Conservation (phyloP, 768 basidiomycete genomes). For the Mrakia blollopis region DNA sequence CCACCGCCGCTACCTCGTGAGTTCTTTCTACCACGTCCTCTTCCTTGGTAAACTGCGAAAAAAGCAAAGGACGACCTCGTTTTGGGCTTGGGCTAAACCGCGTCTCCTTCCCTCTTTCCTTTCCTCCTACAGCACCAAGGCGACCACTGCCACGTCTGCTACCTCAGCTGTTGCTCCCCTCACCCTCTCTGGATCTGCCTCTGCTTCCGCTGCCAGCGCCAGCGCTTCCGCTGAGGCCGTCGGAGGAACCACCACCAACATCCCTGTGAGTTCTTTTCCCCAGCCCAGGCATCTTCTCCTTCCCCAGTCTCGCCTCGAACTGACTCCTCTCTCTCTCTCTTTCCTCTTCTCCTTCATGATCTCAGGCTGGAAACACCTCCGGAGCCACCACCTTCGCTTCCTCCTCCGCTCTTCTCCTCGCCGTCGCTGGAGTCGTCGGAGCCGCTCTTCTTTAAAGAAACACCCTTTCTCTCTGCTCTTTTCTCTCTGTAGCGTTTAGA, state of each 20-base stretch:
- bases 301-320: not conserved
- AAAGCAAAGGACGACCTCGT: too few species aligned
- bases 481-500: constrained; percentile 10
- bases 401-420: constrained; percentile 8
- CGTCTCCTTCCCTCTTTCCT: not conserved
- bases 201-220: not conserved
- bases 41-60: not conserved
- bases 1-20: constrained; percentile 36
- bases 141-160: not conserved
- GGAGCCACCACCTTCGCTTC: constrained; percentile 10
- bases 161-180: not conserved
- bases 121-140: not conserved
- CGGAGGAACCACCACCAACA: constrained; percentile 5
- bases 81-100: not conserved
- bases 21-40: not conserved
- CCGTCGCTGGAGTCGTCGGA: not conserved
- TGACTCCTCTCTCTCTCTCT: not conserved
- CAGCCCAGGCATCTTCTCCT: not conserved
- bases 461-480: not conserved
- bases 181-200: not conserved
- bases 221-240: not conserved
- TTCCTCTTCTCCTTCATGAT: not conserved
- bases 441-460: not conserved
- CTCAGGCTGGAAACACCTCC: not conserved
- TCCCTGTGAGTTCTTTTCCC: not conserved